Conservation (phyloP, 805 yeast species). For the Myxozyma lipomycoides region DNA sequence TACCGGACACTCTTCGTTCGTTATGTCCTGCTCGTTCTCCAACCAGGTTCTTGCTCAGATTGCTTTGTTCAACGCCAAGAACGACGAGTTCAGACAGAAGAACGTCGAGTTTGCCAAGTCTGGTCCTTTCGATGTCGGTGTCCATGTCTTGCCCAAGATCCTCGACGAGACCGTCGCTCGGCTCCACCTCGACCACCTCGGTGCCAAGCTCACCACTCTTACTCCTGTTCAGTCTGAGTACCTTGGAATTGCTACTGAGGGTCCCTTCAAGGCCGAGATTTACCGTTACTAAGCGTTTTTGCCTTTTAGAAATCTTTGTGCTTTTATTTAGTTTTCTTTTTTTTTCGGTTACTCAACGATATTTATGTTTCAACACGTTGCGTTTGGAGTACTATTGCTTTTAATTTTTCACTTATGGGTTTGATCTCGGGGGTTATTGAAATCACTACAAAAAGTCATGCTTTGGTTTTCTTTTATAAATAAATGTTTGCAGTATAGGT, state of each 20-base stretch:
- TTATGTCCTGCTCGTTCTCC: constrained; percentile 99
- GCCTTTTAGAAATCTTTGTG: neutral
- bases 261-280: constrained; percentile 97
- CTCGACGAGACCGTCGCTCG: constrained; percentile 98
- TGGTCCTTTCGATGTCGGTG: constrained; percentile 87
- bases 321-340: neutral
- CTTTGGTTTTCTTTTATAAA: too few species aligned
- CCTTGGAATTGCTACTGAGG: constrained; percentile 84
- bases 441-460: too few species aligned
- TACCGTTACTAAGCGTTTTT: constrained; percentile 76
- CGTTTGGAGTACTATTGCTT: neutral
- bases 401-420: too few species aligned
- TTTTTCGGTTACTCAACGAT: neutral
- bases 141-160: constrained; percentile 94
- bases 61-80: constrained; percentile 88
- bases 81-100: constrained; percentile 70
- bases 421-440: too few species aligned
- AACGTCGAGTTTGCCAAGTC: constrained; percentile 88
- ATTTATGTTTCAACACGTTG: neutral
- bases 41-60: constrained; percentile 99
- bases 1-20: constrained; percentile 98
- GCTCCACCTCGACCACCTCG: constrained; percentile 91
- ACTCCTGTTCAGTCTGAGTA: constrained; percentile 83
- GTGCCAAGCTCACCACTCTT: constrained; percentile 78
- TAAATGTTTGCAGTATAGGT: too few species aligned